A percentile compares a stretch with the other conserved stretches of the same genome.
These are phyloP conservation scores for Trichoderma gracile DNA, from an alignment of 2,329 filamentous ascomycete species.

Conservation along the genomic window DNA sequence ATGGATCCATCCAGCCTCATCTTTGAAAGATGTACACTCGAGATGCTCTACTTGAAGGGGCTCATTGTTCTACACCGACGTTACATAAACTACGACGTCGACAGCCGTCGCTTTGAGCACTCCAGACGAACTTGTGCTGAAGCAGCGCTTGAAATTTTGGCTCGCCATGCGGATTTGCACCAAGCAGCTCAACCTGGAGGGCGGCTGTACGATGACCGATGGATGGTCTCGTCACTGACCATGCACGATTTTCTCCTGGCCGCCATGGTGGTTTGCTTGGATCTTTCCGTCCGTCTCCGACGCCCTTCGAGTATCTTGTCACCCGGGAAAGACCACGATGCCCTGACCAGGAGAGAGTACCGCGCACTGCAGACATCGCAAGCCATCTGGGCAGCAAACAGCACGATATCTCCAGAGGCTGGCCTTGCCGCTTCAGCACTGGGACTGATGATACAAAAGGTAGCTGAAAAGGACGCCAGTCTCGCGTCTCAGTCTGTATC, in stretches of 20 bases:
- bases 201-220: neutral
- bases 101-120: conserved; percentile 2
- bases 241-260: conserved; percentile 16
- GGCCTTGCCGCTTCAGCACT: conserved; percentile 1
- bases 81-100: neutral
- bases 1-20: conserved; percentile 12
- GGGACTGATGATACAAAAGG: conserved; percentile 6
- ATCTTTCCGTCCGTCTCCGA: conserved; percentile 11
- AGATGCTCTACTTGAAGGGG: conserved; percentile 9
- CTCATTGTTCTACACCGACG: conserved; percentile 14
- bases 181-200: conserved; percentile 8
- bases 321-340: neutral
- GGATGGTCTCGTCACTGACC: conserved; percentile 8
- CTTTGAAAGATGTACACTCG: conserved; percentile 1
- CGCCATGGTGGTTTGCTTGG: conserved; percentile 13
- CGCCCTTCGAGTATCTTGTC: neutral
- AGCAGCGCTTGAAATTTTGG: conserved; percentile 5
- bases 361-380: neutral
- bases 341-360: neutral
- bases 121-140: conserved; percentile 11
- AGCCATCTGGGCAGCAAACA: neutral
- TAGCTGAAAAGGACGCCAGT: neutral
- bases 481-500: neutral
- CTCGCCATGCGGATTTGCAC: conserved; percentile 14
- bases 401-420: neutral